These are phyloP conservation scores for Serendipita indica DNA, from an alignment of 768 basidiomycete species.

Conservation along the genomic window DNA sequence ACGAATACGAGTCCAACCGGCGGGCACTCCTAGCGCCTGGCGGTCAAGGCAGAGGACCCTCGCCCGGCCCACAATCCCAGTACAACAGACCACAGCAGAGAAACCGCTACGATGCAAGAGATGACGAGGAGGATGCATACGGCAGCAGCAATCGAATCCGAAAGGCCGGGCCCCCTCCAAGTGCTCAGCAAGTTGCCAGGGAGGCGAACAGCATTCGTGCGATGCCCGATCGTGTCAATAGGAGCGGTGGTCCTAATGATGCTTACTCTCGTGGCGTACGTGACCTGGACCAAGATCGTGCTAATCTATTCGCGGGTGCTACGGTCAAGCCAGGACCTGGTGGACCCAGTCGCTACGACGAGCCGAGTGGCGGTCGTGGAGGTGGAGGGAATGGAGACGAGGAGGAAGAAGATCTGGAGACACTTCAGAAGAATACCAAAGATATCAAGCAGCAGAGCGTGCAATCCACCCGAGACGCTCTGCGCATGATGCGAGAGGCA, in stretches of 20 bases:
- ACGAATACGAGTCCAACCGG: constrained; percentile 2
- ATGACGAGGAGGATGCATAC: background rate
- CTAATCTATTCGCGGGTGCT: constrained; percentile 45
- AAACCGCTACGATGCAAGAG: background rate
- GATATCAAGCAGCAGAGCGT: constrained; percentile 87
- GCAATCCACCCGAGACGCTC: constrained; percentile 76
- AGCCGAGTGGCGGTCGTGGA: constrained; percentile 32
- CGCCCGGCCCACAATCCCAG: background rate
- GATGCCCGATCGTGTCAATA: constrained; percentile 19
- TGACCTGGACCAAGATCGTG: constrained; percentile 50
- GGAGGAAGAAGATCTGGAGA: constrained; percentile 80
- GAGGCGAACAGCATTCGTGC: background rate
- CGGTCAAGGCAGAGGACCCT: background rate
- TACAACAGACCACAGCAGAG: background rate
- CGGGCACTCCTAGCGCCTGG: background rate
- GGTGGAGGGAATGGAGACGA: constrained; percentile 18
- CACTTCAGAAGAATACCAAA: constrained; percentile 83
- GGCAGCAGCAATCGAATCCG: background rate
- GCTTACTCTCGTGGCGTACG: constrained; percentile 48
- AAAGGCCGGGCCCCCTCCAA: background rate
- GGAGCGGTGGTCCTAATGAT: constrained; percentile 43
- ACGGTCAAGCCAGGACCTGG: constrained; percentile 27
- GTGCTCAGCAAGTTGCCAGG: background rate
- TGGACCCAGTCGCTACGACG: constrained; percentile 12
- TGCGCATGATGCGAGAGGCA: constrained; percentile 86